Percentiles rank a stretch among this genome's conserved stretches.
Evolutionary conservation across 345 rosid species (phyloP).

Genomic region (Punica granatum): DNA sequence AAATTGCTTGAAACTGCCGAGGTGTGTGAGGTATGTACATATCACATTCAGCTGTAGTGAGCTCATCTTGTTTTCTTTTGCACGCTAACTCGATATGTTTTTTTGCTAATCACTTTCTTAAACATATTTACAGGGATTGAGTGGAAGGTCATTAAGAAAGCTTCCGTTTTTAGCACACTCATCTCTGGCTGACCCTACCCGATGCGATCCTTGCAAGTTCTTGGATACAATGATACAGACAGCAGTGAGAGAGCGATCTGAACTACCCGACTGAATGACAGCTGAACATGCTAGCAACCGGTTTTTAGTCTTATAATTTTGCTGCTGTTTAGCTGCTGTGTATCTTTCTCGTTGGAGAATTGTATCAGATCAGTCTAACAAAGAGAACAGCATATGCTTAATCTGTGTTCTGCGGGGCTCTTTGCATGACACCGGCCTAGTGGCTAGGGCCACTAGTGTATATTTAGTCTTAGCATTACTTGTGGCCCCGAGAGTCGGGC

Average conservation of each 20-base stretch:
- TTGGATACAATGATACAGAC: slow-evolving; percentile 65
- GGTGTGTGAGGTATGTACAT: slow-evolving; percentile 58
- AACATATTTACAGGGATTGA: slow-evolving; percentile 52
- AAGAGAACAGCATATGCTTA: neutral
- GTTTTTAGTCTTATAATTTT: neutral
- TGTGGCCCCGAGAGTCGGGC: no score
- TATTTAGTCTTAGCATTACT: no score
- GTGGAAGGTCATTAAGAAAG: slow-evolving; percentile 86
- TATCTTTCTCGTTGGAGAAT: no score
- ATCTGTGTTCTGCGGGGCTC: no score
- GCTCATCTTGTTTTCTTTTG: neutral
- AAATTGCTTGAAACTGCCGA: slow-evolving; percentile 75
- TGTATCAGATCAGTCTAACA: no score
- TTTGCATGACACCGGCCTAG: no score
- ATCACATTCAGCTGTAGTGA: neutral
- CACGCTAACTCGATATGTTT: neutral
- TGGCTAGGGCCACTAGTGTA: no score
- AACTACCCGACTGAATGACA: slow-evolving; percentile 43
- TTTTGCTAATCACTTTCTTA: neutral
- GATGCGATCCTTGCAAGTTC: slow-evolving; percentile 55
- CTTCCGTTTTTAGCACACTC: slow-evolving; percentile 91
- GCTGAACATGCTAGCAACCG: neutral
- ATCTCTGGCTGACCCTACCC: slow-evolving; percentile 51
- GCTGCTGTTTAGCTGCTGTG: neutral
- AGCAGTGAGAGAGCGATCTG: slow-evolving; percentile 58